A percentile compares a stretch with the other conserved stretches of the same genome.
These are phyloP conservation scores for Pholiota microspora DNA, from an alignment of 768 basidiomycete species.

Conservation along the genomic window DNA sequence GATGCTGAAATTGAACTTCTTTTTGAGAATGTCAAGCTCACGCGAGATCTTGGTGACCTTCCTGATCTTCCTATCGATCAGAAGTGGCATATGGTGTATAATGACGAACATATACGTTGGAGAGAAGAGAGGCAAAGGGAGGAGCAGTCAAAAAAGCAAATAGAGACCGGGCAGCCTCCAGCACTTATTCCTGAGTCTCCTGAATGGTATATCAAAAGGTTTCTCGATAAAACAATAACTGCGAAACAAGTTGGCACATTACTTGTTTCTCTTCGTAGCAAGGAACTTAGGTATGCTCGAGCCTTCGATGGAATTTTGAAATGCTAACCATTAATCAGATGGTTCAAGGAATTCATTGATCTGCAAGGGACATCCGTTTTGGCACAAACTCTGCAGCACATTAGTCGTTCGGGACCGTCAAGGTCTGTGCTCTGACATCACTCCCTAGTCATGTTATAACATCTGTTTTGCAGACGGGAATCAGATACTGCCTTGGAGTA, in stretches of 20 bases:
- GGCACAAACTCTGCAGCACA: constrained; percentile 71
- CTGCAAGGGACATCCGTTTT: constrained; percentile 85
- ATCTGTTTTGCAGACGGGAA: constrained; percentile 43
- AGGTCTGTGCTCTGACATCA: constrained; percentile 42
- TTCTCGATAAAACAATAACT: constrained; percentile 83
- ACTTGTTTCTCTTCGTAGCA: constrained; percentile 74
- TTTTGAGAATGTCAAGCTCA: constrained; percentile 75
- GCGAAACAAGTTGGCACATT: constrained; percentile 77
- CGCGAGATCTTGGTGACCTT: constrained; percentile 62
- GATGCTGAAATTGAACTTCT: constrained; percentile 77
- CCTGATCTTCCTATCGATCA: constrained; percentile 68
- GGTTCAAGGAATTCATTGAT: constrained; percentile 75
- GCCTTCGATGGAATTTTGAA: background rate
- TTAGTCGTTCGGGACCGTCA: constrained; percentile 65
- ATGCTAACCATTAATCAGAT: constrained; percentile 43
- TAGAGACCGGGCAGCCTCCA: constrained; percentile 53
- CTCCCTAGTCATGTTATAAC: background rate
- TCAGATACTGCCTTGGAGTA: constrained; percentile 75
- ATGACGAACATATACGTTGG: constrained; percentile 79
- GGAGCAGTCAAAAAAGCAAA: constrained; percentile 58
- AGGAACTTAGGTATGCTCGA: constrained; percentile 76
- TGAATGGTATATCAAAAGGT: constrained; percentile 91
- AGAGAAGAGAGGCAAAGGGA: constrained; percentile 66
- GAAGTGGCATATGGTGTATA: constrained; percentile 91
- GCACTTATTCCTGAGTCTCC: constrained; percentile 68